Base-by-base conservation (phyloP, 768 basidiomycete genomes). In the Mycena venus region DNA sequence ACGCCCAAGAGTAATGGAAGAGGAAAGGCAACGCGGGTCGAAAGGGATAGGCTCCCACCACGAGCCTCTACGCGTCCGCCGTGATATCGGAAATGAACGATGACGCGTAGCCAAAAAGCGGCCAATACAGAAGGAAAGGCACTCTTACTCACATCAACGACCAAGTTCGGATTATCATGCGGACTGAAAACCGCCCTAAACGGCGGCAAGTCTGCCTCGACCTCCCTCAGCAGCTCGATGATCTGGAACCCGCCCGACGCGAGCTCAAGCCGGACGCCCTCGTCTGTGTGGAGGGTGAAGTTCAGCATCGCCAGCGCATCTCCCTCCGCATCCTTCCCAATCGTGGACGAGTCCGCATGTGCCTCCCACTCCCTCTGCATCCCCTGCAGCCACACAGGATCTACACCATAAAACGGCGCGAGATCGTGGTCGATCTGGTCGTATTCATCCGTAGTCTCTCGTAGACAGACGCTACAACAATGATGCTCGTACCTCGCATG, bases 381-480 rank as follows among this genome's bases (percentile, higher is more conserved):
- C 17, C 68, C 72, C 44, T 82, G 84, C 34, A 88, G 75, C 40
- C 86, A 86, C 8, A 59, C 66, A 9, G 87, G 86, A 34, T 83
- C 77, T 74, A 97, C 85, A 2, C 90, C 86, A 92, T 93, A 96
- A 82, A 94, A 98, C 0, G 95, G 95, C 60, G 90, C 91, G 23
- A 98, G 84, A 82, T 98, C 96, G 59, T 87, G 84, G 64, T 88
- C 80, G 32, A 97, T 90, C 56, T 88, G 87, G 78, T 94, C 94
- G 79, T 95, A 97, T 79, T 97, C 96, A 82, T n/a, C n/a, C n/a
- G n/a, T n/a, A n/a, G n/a, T n/a, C n/a, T n/a, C n/a, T n/a, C n/a
- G n/a, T n/a, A n/a, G n/a, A n/a, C n/a, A n/a, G n/a, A n/a, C n/a
- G n/a, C n/a, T n/a, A n/a, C n/a, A n/a, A n/a, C n/a, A n/a, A n/a